Percentiles rank a stretch among this genome's conserved stretches.
phyloP scores from a whole-genome alignment of 2,329 filamentous ascomycete genomes.

The Rhynchosporium secalis region DNA sequence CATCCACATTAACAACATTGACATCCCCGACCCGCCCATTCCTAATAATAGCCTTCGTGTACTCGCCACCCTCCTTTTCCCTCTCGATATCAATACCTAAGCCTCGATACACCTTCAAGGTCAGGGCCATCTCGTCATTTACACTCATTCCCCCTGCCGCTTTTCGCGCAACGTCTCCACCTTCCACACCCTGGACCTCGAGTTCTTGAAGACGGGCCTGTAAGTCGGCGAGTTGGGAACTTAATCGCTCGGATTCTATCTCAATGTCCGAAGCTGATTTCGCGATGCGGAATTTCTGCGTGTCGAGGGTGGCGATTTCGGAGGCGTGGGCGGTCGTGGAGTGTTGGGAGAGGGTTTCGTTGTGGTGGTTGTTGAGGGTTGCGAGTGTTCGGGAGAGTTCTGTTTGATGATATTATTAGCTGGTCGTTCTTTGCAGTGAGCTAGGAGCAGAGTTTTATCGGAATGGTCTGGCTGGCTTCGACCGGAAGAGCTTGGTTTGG shows the following conservation, averaged over 20 bases:
- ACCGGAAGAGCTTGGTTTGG: slow-evolving; percentile 26
- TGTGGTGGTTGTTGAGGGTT: slow-evolving; percentile 73
- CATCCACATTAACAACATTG: slow-evolving; percentile 90
- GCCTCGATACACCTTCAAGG: slow-evolving; percentile 87
- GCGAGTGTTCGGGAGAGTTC: slow-evolving; percentile 74
- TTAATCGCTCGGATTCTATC: slow-evolving; percentile 91
- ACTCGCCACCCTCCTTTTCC: slow-evolving; percentile 74
- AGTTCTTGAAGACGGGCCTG: slow-evolving; percentile 75
- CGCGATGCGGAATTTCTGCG: slow-evolving; percentile 90
- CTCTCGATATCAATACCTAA: slow-evolving; percentile 86
- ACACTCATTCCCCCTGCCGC: slow-evolving; percentile 48
- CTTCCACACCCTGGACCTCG: slow-evolving; percentile 85
- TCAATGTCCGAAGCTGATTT: slow-evolving; percentile 87
- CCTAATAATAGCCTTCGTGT: slow-evolving; percentile 79
- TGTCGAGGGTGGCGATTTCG: slow-evolving; percentile 84
- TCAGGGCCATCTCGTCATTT: slow-evolving; percentile 66
- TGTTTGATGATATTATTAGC: slow-evolving; percentile 24
- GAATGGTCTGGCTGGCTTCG: too few relatives aligned
- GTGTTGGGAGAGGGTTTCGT: slow-evolving; percentile 72
- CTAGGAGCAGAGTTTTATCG: too few relatives aligned
- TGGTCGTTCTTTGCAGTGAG: too few relatives aligned
- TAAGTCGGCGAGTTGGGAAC: slow-evolving; percentile 73
- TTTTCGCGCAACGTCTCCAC: slow-evolving; percentile 46
- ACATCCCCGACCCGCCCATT: slow-evolving; percentile 89
- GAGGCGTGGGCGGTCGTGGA: slow-evolving; percentile 78